Evolutionary conservation across 2,329 filamentous ascomycete genomes (phyloP).

Genomic region (Colletotrichum musicola): DNA sequence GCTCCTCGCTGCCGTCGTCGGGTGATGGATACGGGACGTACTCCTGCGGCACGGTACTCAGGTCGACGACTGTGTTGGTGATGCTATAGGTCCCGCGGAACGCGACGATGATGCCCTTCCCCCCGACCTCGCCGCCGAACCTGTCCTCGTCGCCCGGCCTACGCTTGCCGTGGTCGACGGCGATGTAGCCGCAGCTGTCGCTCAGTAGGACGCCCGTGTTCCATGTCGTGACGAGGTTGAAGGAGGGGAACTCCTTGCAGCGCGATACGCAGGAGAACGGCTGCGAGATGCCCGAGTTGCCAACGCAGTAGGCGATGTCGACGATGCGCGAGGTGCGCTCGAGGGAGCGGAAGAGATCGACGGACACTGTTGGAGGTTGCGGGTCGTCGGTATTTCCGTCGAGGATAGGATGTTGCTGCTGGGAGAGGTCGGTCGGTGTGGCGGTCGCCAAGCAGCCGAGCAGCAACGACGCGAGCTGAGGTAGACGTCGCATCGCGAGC

Average conservation of each 20-base stretch:
- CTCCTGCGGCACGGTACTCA: constrained; percentile 89
- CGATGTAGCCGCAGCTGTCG: constrained; percentile 95
- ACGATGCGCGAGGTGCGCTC: constrained; percentile 92
- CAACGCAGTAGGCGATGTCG: constrained; percentile 95
- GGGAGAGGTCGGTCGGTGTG: constrained; percentile 3
- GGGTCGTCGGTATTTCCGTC: neutral
- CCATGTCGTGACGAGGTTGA: constrained; percentile 88
- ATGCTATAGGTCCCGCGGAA: constrained; percentile 97
- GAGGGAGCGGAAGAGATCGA: constrained; percentile 79
- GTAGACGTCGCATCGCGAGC: constrained; percentile 1
- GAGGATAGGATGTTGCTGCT: constrained; percentile 17
- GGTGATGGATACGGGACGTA: constrained; percentile 87
- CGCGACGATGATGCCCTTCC: constrained; percentile 78
- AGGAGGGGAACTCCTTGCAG: constrained; percentile 84
- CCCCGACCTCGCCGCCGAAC: constrained; percentile 43
- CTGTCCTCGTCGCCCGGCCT: constrained; percentile 41
- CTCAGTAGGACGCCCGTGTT: constrained; percentile 88
- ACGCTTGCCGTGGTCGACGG: constrained; percentile 76
- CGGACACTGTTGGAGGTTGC: constrained; percentile 58
- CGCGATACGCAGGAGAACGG: constrained; percentile 89
- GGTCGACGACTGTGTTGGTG: constrained; percentile 89
- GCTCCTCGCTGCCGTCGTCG: constrained; percentile 53
- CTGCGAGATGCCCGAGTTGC: constrained; percentile 81
- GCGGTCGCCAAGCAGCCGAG: constrained; percentile 6
- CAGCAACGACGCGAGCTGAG: constrained; percentile 23